A percentile compares a stretch with the other conserved stretches of the same genome.
These are phyloP conservation scores for Podila epicladia DNA, from an alignment of 192 early-diverging fungal genomes.

Conservation along the genomic window DNA sequence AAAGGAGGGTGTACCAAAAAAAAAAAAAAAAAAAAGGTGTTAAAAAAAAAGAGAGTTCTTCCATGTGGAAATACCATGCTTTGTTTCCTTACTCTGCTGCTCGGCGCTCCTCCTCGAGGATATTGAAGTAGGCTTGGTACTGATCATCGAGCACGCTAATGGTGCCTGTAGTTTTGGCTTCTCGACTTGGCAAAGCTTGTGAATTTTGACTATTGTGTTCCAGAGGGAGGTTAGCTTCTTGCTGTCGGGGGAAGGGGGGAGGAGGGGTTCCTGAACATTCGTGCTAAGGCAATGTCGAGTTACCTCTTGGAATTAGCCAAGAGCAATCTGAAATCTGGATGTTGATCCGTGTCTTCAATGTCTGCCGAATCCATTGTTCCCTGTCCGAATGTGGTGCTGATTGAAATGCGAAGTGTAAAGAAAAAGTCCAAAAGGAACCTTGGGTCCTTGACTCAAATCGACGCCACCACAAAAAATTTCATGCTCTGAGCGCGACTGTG, in stretches of 20 bases:
- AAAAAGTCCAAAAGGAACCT: too few species aligned
- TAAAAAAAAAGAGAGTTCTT: not conserved
- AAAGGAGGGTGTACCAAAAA: too few species aligned
- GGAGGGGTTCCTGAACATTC: too few species aligned
- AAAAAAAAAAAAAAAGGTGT: not conserved
- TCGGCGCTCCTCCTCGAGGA: constrained; percentile 33
- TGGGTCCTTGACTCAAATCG: too few species aligned
- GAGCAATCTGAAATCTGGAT: constrained; percentile 39
- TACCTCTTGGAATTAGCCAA: constrained; percentile 31
- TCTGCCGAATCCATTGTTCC: constrained; percentile 27
- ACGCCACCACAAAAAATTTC: too few species aligned
- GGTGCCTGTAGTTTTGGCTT: constrained; percentile 12
- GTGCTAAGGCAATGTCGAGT: too few species aligned
- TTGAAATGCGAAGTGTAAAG: not conserved
- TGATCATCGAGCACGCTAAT: constrained; percentile 13
- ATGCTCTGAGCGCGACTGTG: too few species aligned
- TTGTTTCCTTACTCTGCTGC: constrained; percentile 32
- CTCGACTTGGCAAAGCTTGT: constrained; percentile 30
- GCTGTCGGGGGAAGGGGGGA: too few species aligned
- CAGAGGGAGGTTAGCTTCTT: not conserved
- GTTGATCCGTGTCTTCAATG: constrained; percentile 41
- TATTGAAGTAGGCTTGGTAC: constrained; percentile 27
- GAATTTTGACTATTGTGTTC: not conserved
- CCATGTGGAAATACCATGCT: not conserved
- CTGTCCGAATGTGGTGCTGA: not conserved